Evolutionary conservation across 2,329 filamentous ascomycete species (phyloP), one percentile per base, ranked within the genome.

Genomic region (Penicillium sp.): DNA sequence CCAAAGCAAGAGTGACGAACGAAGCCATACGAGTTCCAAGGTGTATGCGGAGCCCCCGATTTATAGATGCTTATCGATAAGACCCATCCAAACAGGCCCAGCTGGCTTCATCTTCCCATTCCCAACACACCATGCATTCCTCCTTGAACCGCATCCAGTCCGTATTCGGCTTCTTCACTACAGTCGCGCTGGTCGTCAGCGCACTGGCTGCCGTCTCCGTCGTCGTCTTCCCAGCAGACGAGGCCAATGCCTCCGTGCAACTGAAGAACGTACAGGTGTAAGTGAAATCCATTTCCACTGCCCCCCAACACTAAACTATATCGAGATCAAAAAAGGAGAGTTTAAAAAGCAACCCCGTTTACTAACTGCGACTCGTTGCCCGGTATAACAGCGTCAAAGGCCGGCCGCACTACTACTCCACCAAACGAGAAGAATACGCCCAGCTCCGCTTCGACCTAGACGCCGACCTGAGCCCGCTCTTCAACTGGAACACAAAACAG

Each of bases 401-500:
- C 53, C 84, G 93, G 10, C 91, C 94, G n/a, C 89, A 97, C 73
- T 97, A 97, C 82, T 96, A 97, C 80, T 90, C 87, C 63, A 80
- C 83, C 49, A 95, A 94, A 75, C 90, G 89, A 75, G 92, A 97
- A 76, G 94, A 99, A 77, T 97, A 97, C 74, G 94, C 93, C 65
- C 86, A 94, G 71, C 88, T 99, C 71, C 88, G 87, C 72, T 99
- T 99, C 81, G 90, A 92, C 68, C 83, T 99, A 56, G 89, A 96
- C 68, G 89, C 92, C 81, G 93, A 99, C 77, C 84, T 99, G 57
- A 88, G 86, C 57, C 88, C 88, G 41, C 89, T 99, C 65, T 97
- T 97, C 83, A 96, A 90, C 70, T 99, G 93, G 94, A 99, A 99
- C 81, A 99, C 95, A 21, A 99, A 99, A 76, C 90, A 97, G 77